Base-by-base conservation (phyloP, 2,329 filamentous ascomycete species). In the Pseudogymnoascus verrucosus region DNA sequence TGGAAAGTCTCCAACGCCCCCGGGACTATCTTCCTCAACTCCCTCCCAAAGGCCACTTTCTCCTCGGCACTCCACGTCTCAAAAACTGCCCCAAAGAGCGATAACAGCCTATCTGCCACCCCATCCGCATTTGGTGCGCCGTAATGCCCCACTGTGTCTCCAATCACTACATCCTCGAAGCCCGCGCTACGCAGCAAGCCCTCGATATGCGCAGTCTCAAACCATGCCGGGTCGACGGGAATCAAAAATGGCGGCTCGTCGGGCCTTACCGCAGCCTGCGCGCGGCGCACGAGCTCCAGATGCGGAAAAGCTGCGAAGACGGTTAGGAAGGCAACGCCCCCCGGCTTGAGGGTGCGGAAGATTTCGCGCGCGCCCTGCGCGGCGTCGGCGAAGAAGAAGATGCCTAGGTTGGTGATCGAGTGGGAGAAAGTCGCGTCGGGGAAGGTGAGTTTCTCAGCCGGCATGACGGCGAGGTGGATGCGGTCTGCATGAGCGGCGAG, bases 341-440 rank as follows among this genome's bases (percentile, higher is more conserved):
- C 74, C 1, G 73, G 71, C 37, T 71, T 68, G 1, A 78, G 71
- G 0, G 76, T 78, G 37, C 77, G 72, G 63, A 70, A 68, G 28
- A 78, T 72, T 63, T 78, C 76, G 10, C 66, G 70, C 0, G 75
- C 73, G 42, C 74, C 76, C 23, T 69, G 70, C 3, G 71, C 65
- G 0, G 72, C 70, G 62, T 71, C 68, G 0, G 64, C 36, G 44
- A 74, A 76, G 65, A 77, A 76, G 63, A 77, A 69, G 54, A 78
- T 71, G 5, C 74, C 76, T 34, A 78, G 73, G 67, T 76, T 77
- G 4, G 74, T 78, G 62, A 78, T 69, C 3, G 69, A 72, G 66
- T 76, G 73, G 0, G 72, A 74, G 68, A 78, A 78, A 23, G 67
- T 69, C 3, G 69, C 66, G 62, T 76, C 72, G 2, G 65, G 63